Conservation (phyloP, 805 yeast genomes). For the Ogataea pilisensis region DNA sequence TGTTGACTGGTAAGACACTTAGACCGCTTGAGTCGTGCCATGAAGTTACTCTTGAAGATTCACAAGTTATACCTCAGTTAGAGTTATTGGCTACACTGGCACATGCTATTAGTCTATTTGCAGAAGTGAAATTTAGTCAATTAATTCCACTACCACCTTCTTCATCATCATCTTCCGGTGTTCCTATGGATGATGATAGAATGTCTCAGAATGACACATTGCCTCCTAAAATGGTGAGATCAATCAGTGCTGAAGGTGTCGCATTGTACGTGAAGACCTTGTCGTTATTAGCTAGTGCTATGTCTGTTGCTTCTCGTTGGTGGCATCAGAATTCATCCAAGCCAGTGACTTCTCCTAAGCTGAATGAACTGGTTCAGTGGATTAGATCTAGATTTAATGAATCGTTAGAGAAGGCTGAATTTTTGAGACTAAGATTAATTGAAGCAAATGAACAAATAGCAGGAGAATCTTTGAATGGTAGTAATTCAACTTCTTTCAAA, state of each 20-base stretch:
- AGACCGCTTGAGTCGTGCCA: constrained; percentile 25
- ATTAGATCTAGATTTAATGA: constrained; percentile 85
- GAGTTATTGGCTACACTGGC: constrained; percentile 86
- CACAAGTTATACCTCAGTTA: constrained; percentile 42
- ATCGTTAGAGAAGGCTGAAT: constrained; percentile 83
- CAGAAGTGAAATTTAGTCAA: constrained; percentile 87
- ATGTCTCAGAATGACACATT: constrained; percentile 38
- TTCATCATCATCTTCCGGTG: constrained; percentile 17
- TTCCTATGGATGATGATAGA: constrained; percentile 21
- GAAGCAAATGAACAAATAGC: constrained; percentile 40
- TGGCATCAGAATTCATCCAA: constrained; percentile 55
- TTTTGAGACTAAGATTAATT: constrained; percentile 52
- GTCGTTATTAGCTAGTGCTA: constrained; percentile 77
- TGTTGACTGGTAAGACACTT: constrained; percentile 16
- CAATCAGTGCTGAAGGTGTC: constrained; percentile 80
- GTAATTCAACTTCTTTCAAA: constrained; percentile 4
- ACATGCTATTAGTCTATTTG: constrained; percentile 82
- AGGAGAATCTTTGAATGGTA: neutral
- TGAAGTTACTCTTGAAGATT: constrained; percentile 26
- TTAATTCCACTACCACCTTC: constrained; percentile 72
- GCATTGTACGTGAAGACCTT: constrained; percentile 80
- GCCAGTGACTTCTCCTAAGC: constrained; percentile 35
- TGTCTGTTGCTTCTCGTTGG: constrained; percentile 85
- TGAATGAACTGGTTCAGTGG: constrained; percentile 84
- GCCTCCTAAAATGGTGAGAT: constrained; percentile 53